Conservation (phyloP, 176 grass and related monocot genomes). For the Zea mays region DNA sequence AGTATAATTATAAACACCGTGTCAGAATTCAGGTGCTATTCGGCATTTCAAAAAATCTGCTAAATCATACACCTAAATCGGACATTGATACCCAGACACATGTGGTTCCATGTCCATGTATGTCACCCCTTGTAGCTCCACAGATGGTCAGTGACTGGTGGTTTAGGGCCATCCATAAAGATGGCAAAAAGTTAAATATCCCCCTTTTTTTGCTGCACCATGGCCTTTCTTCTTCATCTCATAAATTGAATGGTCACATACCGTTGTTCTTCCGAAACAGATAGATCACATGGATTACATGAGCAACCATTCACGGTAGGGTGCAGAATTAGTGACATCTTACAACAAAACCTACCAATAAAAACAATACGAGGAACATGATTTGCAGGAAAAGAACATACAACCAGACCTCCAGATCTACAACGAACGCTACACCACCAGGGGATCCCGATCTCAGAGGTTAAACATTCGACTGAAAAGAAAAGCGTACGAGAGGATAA, state of each 20-base stretch:
- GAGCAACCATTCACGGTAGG: not conserved
- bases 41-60: not conserved
- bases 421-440: conserved; percentile 21
- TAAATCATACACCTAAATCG: not conserved
- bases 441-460: conserved; percentile 31
- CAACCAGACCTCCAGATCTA: not conserved
- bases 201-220: too few species aligned
- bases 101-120: not conserved
- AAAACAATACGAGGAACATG: not conserved
- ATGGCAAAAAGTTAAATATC: too few species aligned
- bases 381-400: not conserved
- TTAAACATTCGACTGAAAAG: not conserved
- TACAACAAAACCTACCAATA: not conserved
- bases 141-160: not conserved
- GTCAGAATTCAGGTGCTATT: not conserved
- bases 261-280: not conserved
- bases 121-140: not conserved
- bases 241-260: too few species aligned
- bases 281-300: conserved; percentile 10
- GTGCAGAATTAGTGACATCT: not conserved
- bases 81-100: not conserved
- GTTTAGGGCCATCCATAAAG: not conserved
- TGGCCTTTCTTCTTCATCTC: too few species aligned
- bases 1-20: not conserved
- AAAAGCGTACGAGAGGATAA: conserved; percentile 3